Conservation (phyloP, 139 green algal genomes). For the Chlamydomonas sp. region DNA sequence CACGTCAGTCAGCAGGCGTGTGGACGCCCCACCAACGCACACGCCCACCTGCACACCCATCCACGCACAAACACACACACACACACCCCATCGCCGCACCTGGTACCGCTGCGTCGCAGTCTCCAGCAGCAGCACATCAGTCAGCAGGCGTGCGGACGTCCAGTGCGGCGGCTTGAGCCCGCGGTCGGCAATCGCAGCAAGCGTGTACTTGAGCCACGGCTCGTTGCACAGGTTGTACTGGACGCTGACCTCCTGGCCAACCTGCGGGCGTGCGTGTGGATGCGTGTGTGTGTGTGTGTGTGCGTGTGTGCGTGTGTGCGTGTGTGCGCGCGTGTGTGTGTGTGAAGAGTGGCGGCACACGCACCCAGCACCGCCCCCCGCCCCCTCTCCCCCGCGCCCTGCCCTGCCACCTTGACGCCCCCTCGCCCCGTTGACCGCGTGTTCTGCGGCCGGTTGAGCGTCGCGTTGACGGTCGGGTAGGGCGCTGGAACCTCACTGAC, state of each 20-base stretch:
- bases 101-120: slow-evolving; percentile 41
- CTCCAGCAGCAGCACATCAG: slow-evolving; percentile 82
- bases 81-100: neutral
- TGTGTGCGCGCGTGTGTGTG: neutral
- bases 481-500: slow-evolving; percentile 41
- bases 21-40: neutral
- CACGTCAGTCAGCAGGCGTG: neutral
- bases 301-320: neutral
- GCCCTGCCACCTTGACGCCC: no score
- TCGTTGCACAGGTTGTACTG: slow-evolving; percentile 96
- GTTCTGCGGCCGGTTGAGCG: slow-evolving; percentile 9
- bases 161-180: slow-evolving; percentile 80
- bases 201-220: slow-evolving; percentile 94
- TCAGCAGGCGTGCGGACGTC: slow-evolving; percentile 76
- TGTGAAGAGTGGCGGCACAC: neutral
- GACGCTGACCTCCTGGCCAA: slow-evolving; percentile 71
- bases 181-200: slow-evolving; percentile 72
- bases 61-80: neutral
- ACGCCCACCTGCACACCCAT: neutral
- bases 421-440: no score
- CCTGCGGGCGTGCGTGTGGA: no score
- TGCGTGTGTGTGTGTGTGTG: neutral
- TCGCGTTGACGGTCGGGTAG: slow-evolving; percentile 73
- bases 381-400: no score
- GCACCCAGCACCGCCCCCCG: neutral